Conservation (phyloP, 495 filamentous ascomycete genomes). For the Choiromyces venosus region DNA sequence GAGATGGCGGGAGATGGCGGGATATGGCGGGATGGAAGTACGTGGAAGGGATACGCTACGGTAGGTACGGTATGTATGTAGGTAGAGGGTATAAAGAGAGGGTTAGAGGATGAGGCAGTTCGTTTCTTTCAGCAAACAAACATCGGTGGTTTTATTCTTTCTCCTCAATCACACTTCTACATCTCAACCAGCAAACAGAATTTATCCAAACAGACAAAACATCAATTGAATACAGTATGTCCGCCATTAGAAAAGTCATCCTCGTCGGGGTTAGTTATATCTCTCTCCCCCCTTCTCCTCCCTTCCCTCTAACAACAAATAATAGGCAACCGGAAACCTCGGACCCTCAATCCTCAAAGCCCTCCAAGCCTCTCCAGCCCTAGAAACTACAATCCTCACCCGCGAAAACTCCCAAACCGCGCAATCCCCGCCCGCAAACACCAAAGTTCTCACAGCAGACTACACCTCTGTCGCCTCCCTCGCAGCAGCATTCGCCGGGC, state of each 20-base stretch:
- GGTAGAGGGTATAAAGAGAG: background rate
- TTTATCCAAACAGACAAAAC: background rate
- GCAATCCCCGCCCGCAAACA: constrained; percentile 43
- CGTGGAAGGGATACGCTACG: background rate
- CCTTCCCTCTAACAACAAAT: constrained; percentile 5
- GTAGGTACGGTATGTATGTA: too few species aligned
- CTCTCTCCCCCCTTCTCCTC: background rate
- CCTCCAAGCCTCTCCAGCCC: constrained; percentile 50
- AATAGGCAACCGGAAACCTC: constrained; percentile 55
- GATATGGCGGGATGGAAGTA: background rate
- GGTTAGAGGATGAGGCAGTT: background rate
- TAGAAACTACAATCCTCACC: constrained; percentile 56
- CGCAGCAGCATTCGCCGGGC: constrained; percentile 48
- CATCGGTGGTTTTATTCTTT: background rate
- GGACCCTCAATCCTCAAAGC: constrained; percentile 54
- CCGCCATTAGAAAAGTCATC: constrained; percentile 50
- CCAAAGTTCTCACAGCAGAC: constrained; percentile 50
- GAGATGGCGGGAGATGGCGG: background rate
- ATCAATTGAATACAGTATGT: constrained; percentile 42
- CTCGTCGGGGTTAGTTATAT: constrained; percentile 49
- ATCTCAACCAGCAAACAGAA: background rate
- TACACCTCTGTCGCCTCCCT: constrained; percentile 53
- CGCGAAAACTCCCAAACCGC: constrained; percentile 47
- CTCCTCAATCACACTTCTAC: background rate
- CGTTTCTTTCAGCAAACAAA: background rate